Evolutionary conservation across 1,284 basidiomycete species (phyloP).

Genomic region (Sutorius eximius): DNA sequence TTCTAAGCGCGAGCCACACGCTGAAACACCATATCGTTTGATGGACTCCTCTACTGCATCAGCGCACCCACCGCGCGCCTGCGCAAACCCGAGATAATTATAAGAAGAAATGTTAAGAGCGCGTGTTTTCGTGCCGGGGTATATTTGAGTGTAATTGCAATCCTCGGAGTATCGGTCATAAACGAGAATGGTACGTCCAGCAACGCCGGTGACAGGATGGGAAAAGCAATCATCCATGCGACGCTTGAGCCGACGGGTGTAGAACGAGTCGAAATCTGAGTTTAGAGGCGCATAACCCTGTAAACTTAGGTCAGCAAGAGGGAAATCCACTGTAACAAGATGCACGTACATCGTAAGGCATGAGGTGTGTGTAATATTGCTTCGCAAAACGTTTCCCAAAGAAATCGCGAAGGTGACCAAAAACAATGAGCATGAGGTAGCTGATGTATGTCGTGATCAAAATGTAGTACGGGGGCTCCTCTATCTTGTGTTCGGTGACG

Average conservation of each 20-base stretch:
- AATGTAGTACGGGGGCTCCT: constrained; percentile 89
- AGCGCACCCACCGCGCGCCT: constrained; percentile 89
- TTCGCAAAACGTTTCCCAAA: constrained; percentile 85
- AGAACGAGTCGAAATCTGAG: constrained; percentile 99
- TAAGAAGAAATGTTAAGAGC: constrained; percentile 97
- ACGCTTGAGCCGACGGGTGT: constrained; percentile 91
- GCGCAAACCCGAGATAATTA: constrained; percentile 99
- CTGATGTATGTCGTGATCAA: constrained; percentile 90
- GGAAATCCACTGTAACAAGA: not conserved
- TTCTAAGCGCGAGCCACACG: constrained; percentile 79
- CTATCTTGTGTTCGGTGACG: constrained; percentile 55
- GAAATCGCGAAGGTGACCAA: constrained; percentile 95
- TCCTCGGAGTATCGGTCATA: constrained; percentile 86
- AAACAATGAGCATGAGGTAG: constrained; percentile 84
- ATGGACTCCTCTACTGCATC: constrained; percentile 88
- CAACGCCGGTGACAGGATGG: constrained; percentile 91
- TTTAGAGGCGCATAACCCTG: constrained; percentile 96
- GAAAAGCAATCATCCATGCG: constrained; percentile 97
- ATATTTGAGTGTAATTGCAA: constrained; percentile 77
- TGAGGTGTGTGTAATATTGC: constrained; percentile 75
- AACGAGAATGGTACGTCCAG: constrained; percentile 88
- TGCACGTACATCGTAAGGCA: constrained; percentile 73
- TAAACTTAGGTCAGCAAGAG: constrained; percentile 7
- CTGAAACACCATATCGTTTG: constrained; percentile 76
- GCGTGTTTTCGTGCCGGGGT: constrained; percentile 82